Percentiles rank a stretch among this genome's conserved stretches.
phyloP scores from a whole-genome alignment of 257 asterid genomes.

The Primulina eburnea region DNA sequence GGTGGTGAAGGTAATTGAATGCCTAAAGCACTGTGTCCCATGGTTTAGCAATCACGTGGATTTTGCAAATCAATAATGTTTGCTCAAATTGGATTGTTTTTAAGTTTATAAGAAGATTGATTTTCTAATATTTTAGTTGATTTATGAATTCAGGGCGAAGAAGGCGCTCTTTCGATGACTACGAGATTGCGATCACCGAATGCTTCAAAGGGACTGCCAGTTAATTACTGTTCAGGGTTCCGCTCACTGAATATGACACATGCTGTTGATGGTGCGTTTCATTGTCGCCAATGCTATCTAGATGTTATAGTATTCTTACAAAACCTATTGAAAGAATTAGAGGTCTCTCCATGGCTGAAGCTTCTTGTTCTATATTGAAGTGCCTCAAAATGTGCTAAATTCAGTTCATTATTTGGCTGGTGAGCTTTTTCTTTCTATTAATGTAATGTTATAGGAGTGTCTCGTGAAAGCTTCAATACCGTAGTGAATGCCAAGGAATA shows the following conservation, averaged over 20 bases:
- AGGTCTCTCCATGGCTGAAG: too few relatives aligned
- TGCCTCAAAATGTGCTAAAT: constrained; percentile 1
- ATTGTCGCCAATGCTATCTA: constrained; percentile 7
- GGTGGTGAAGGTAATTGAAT: constrained; percentile 72
- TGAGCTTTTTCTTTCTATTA: constrained; percentile 14
- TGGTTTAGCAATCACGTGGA: neutral
- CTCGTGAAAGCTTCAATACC: constrained; percentile 74
- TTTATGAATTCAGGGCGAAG: constrained; percentile 70
- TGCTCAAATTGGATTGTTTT: neutral
- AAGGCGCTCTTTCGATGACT: constrained; percentile 98
- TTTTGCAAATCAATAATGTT: neutral
- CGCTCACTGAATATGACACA: constrained; percentile 50
- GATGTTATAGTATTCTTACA: neutral
- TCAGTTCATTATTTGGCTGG: neutral
- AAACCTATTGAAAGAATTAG: too few relatives aligned
- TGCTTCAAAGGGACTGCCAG: constrained; percentile 90
- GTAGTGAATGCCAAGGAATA: constrained; percentile 72
- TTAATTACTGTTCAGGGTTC: constrained; percentile 95
- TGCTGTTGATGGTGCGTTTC: constrained; percentile 61
- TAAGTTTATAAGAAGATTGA: too few relatives aligned
- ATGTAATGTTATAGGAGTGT: constrained; percentile 52
- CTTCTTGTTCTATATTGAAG: neutral
- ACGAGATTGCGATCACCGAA: constrained; percentile 64
- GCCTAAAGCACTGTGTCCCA: neutral
- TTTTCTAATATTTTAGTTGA: too few relatives aligned